Percentiles rank a stretch among this genome's conserved stretches.
phyloP scores from a whole-genome alignment of 2,329 filamentous ascomycete genomes.

The Leptographium flavum region DNA sequence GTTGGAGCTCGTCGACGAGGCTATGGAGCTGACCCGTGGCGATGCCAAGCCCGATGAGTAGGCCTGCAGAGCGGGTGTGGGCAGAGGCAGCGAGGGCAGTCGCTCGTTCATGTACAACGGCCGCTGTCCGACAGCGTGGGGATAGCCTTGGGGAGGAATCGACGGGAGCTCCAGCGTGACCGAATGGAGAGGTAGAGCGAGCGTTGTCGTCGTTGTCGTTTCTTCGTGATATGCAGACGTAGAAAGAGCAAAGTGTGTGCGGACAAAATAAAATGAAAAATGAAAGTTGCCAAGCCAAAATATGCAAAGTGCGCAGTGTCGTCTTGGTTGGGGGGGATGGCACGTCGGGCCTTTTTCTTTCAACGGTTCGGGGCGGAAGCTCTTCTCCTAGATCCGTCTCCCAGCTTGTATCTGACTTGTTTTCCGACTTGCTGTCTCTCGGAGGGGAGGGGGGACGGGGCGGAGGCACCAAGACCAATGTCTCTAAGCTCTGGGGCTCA shows the following conservation, averaged over 20 bases:
- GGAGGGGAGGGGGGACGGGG: not conserved
- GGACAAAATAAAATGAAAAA: slow-evolving; percentile 1
- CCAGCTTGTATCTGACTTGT: too few relatives aligned
- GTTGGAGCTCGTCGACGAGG: slow-evolving; percentile 38
- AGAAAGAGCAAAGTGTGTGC: slow-evolving; percentile 1
- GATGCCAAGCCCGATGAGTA: slow-evolving; percentile 60
- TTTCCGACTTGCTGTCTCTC: not conserved
- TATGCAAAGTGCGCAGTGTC: not conserved
- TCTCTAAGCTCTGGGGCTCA: slow-evolving; percentile 5
- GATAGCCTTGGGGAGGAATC: slow-evolving; percentile 63
- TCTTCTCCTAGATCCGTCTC: not conserved
- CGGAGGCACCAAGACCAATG: slow-evolving; percentile 4
- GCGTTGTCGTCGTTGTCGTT: slow-evolving; percentile 3
- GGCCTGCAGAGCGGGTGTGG: slow-evolving; percentile 48
- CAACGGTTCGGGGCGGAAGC: not conserved
- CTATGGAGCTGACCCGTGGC: slow-evolving; percentile 63
- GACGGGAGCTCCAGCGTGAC: slow-evolving; percentile 91
- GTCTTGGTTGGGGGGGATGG: not conserved
- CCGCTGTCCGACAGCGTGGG: slow-evolving; percentile 45
- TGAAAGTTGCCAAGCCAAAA: slow-evolving; percentile 1
- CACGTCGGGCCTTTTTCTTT: not conserved
- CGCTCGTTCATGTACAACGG: slow-evolving; percentile 58
- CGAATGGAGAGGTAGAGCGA: too few relatives aligned
- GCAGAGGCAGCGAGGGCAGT: slow-evolving; percentile 56
- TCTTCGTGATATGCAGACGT: slow-evolving; percentile 5